Evolutionary conservation across 2,329 filamentous ascomycete genomes (phyloP).

Genomic region (Cercospora sp.): DNA sequence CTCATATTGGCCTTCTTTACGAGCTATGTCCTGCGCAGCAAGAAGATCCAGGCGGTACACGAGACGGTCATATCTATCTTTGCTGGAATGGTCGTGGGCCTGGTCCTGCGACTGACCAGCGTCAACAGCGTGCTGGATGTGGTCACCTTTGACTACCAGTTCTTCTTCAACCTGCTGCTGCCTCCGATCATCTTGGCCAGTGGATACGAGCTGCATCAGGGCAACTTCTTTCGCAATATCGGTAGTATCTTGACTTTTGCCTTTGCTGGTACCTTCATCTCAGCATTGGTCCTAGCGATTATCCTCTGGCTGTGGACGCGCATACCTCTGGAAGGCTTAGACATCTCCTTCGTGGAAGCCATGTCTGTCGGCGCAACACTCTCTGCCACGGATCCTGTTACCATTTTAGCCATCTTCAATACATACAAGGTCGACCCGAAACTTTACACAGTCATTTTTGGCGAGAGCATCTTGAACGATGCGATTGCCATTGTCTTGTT

Average conservation of each 20-base stretch:
- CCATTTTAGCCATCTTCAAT: slow-evolving; percentile 97
- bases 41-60: slow-evolving; percentile 95
- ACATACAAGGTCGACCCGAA: slow-evolving; percentile 99
- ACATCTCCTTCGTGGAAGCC: slow-evolving; percentile 89
- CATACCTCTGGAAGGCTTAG: slow-evolving; percentile 79
- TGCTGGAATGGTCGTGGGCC: slow-evolving; percentile 92
- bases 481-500: slow-evolving; percentile 98
- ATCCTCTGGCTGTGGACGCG: slow-evolving; percentile 87
- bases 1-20: slow-evolving; percentile 94
- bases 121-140: slow-evolving; percentile 82
- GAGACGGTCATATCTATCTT: slow-evolving; percentile 99
- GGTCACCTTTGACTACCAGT: slow-evolving; percentile 97
- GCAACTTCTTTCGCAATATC: slow-evolving; percentile 98
- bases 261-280: slow-evolving; percentile 95
- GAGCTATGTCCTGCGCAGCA: slow-evolving; percentile 94
- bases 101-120: slow-evolving; percentile 79
- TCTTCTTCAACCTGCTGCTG: slow-evolving; percentile 99
- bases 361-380: slow-evolving; percentile 95
- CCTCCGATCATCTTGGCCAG: slow-evolving; percentile 97
- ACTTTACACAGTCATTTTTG: slow-evolving; percentile 97
- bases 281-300: slow-evolving; percentile 86
- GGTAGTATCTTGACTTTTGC: slow-evolving; percentile 97
- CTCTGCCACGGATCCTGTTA: slow-evolving; percentile 95
- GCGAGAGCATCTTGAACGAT: slow-evolving; percentile 96
- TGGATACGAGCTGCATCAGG: slow-evolving; percentile 95